A percentile compares a stretch with the other conserved stretches of the same genome.
Evolutionary conservation across 306 rosid genomes (phyloP).

Genomic region (Vigna trinervia): DNA sequence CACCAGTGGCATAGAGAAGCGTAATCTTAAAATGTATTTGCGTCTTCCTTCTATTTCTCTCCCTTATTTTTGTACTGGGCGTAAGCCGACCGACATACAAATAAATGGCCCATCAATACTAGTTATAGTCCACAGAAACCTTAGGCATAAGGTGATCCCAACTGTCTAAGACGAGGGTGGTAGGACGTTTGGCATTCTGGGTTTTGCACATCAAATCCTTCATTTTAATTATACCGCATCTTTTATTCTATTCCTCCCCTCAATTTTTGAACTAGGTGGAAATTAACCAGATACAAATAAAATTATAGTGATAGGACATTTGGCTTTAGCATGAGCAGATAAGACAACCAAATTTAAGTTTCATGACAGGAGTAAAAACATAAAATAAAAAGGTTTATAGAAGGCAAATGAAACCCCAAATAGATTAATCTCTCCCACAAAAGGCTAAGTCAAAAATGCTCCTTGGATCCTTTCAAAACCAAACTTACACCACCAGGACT

Average conservation of each 20-base stretch:
- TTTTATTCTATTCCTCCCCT: slow-evolving; percentile 4
- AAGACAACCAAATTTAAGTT: slow-evolving; percentile 16
- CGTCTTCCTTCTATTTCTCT: slow-evolving; percentile 5
- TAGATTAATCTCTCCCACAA: slow-evolving; percentile 64
- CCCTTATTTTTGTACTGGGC: neutral
- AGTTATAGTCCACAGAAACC: neutral
- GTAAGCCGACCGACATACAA: slow-evolving; percentile 25
- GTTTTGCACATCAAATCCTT: slow-evolving; percentile 25
- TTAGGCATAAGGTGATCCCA: slow-evolving; percentile 1
- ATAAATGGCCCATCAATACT: too few species aligned
- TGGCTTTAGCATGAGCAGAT: slow-evolving; percentile 25
- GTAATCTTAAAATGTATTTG: neutral
- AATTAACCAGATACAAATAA: slow-evolving; percentile 31
- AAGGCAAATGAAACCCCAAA: slow-evolving; percentile 6
- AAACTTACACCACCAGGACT: slow-evolving; percentile 63
- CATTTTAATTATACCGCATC: neutral
- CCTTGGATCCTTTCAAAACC: slow-evolving; percentile 67
- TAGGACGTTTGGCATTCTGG: slow-evolving; percentile 8
- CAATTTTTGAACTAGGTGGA: slow-evolving; percentile 4
- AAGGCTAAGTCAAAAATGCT: slow-evolving; percentile 63
- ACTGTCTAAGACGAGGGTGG: neutral
- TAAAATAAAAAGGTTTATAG: neutral
- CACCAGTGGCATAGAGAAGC: neutral
- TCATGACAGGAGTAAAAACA: neutral
- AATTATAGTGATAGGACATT: neutral